phyloP scores from a whole-genome alignment of 1,284 basidiomycete genomes.

The Papiliotrema laurentii region DNA sequence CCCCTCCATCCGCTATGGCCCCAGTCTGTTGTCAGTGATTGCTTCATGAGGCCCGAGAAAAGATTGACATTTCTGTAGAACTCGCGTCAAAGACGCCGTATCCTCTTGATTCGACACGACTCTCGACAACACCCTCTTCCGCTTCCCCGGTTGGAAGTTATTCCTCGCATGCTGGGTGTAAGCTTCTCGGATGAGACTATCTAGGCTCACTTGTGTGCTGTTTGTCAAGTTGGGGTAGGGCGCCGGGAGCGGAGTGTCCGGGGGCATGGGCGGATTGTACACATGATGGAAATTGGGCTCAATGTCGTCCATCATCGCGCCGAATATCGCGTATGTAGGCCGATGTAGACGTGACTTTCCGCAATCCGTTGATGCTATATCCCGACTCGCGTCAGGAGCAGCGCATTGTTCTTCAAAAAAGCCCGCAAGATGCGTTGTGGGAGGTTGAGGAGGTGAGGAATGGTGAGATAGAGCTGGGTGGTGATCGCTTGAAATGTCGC shows the following conservation, averaged over 20 bases:
- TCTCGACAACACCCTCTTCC: conserved; percentile 27
- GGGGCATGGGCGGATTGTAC: conserved; percentile 10
- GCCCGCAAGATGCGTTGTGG: neutral
- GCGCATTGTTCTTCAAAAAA: neutral
- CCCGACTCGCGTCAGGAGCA: too few species aligned
- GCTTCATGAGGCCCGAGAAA: neutral
- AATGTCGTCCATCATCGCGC: too few species aligned
- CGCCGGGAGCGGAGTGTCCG: conserved; percentile 20
- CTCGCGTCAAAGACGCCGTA: conserved; percentile 20
- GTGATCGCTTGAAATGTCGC: neutral
- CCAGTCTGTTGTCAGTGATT: conserved; percentile 54
- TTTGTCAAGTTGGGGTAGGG: conserved; percentile 19
- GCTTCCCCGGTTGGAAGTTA: conserved; percentile 28
- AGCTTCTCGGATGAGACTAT: neutral
- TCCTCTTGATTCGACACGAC: conserved; percentile 41
- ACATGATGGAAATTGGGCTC: too few species aligned
- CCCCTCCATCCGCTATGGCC: conserved; percentile 64
- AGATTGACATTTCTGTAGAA: conserved; percentile 36
- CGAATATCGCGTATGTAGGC: too few species aligned
- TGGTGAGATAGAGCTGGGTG: neutral
- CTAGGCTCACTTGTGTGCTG: conserved; percentile 20
- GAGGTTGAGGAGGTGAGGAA: neutral
- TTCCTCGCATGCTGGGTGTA: conserved; percentile 21
- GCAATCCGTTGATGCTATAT: too few species aligned
- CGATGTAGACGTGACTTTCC: too few species aligned